Conservation (phyloP, 2,329 filamentous ascomycete species). For the Apiospora pterosperma region DNA sequence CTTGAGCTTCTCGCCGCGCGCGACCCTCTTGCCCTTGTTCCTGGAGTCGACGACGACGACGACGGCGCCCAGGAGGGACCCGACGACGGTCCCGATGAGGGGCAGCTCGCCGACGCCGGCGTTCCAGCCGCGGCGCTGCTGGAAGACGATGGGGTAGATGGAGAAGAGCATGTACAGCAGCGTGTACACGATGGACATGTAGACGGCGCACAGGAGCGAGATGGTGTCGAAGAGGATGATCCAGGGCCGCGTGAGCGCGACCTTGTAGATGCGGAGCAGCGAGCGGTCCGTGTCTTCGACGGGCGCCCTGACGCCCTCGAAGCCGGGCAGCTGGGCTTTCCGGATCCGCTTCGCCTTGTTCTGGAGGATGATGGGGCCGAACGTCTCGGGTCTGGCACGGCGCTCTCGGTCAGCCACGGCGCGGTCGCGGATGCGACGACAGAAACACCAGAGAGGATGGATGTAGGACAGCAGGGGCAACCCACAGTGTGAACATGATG, state of each 20-base stretch:
- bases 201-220: conserved; percentile 48
- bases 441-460: neutral
- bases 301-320: conserved; percentile 47
- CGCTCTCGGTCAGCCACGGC: neutral
- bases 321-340: conserved; percentile 43
- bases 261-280: conserved; percentile 42
- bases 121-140: conserved; percentile 51
- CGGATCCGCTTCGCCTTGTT: conserved; percentile 52
- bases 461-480: neutral
- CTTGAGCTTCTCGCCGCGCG: conserved; percentile 32
- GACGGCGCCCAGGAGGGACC: conserved; percentile 40
- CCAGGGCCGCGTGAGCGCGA: conserved; percentile 52
- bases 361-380: conserved; percentile 44
- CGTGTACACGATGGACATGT: conserved; percentile 50
- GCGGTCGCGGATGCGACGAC: neutral
- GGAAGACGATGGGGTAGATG: conserved; percentile 54
- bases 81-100: conserved; percentile 46
- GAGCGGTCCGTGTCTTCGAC: conserved; percentile 43
- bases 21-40: conserved; percentile 33
- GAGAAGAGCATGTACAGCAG: conserved; percentile 57
- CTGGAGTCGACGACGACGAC: conserved; percentile 38
- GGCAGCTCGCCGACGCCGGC: conserved; percentile 49
- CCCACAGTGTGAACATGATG: conserved; percentile 43
- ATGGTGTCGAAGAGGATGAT: conserved; percentile 52
- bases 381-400: conserved; percentile 52